Evolutionary conservation across 257 asterid genomes (phyloP).

Genomic region (Anisodus acutangulus): DNA sequence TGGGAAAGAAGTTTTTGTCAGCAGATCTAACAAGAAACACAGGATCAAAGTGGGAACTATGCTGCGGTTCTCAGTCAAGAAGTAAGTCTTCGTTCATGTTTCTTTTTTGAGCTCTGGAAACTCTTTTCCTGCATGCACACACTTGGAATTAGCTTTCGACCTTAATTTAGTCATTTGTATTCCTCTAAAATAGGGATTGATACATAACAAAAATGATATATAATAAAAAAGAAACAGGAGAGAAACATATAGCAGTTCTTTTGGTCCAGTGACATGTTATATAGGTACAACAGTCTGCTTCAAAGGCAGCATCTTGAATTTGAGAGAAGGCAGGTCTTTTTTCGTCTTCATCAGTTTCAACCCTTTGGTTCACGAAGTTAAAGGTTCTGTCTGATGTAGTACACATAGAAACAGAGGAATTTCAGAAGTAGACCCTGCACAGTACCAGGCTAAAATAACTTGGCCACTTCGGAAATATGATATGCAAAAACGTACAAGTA

Average conservation of each 20-base stretch:
- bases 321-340: neutral
- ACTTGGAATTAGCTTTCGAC: neutral
- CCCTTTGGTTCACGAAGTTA: neutral
- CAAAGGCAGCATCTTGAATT: neutral
- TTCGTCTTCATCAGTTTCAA: neutral
- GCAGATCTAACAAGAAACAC: constrained; percentile 61
- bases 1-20: constrained; percentile 60
- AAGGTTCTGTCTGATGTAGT: neutral
- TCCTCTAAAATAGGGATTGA: constrained; percentile 3
- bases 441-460: neutral
- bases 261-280: neutral
- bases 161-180: neutral
- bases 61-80: constrained; percentile 71
- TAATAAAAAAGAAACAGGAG: neutral
- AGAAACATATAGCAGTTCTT: neutral
- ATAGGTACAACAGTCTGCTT: neutral
- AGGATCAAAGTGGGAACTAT: constrained; percentile 66
- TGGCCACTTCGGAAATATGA: neutral
- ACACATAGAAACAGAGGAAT: neutral
- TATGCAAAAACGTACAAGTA: neutral
- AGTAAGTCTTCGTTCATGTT: constrained; percentile 39
- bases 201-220: neutral
- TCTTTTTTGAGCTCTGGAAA: neutral
- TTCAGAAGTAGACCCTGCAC: neutral
- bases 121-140: neutral